phyloP scores from a whole-genome alignment of 192 early-diverging fungal genomes.

The Mortierella antarctica region DNA sequence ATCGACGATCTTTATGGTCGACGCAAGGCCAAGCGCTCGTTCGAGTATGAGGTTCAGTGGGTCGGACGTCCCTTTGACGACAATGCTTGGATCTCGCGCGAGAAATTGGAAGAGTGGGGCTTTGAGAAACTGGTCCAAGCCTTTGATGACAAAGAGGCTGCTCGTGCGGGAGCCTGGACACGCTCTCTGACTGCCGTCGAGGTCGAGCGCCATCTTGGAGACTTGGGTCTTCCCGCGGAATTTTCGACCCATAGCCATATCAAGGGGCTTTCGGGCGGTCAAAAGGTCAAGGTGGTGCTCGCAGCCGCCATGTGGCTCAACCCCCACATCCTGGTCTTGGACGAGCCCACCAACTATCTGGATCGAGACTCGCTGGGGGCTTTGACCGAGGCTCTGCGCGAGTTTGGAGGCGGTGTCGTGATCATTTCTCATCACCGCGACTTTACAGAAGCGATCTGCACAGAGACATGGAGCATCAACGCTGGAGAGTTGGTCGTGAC shows the following conservation, averaged over 20 bases:
- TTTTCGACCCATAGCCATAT: slow-evolving; percentile 80
- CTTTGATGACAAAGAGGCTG: slow-evolving; percentile 67
- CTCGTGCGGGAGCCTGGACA: slow-evolving; percentile 72
- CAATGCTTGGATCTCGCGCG: slow-evolving; percentile 77
- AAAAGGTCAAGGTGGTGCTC: slow-evolving; percentile 91
- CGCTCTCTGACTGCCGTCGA: slow-evolving; percentile 77
- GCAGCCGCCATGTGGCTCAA: slow-evolving; percentile 88
- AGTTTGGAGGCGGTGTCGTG: slow-evolving; percentile 84
- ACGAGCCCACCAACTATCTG: slow-evolving; percentile 86
- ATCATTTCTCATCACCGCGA: slow-evolving; percentile 88
- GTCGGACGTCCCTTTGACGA: slow-evolving; percentile 77
- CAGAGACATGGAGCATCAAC: slow-evolving; percentile 82
- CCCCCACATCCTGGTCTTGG: slow-evolving; percentile 92
- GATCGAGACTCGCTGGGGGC: slow-evolving; percentile 73
- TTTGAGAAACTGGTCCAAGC: slow-evolving; percentile 78
- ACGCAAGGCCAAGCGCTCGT: slow-evolving; percentile 76
- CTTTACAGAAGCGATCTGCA: slow-evolving; percentile 80
- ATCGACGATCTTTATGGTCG: slow-evolving; percentile 66
- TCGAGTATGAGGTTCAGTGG: slow-evolving; percentile 78
- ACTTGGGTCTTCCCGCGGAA: slow-evolving; percentile 80
- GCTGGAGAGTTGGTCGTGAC: slow-evolving; percentile 65
- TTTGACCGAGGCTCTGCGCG: slow-evolving; percentile 77
- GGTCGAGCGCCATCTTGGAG: slow-evolving; percentile 77
- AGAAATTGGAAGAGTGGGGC: slow-evolving; percentile 76
- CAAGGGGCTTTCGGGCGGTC: slow-evolving; percentile 79